These are phyloP conservation scores for Neurospora intermedia DNA, from an alignment of 495 filamentous ascomycete species.

Conservation along the genomic window DNA sequence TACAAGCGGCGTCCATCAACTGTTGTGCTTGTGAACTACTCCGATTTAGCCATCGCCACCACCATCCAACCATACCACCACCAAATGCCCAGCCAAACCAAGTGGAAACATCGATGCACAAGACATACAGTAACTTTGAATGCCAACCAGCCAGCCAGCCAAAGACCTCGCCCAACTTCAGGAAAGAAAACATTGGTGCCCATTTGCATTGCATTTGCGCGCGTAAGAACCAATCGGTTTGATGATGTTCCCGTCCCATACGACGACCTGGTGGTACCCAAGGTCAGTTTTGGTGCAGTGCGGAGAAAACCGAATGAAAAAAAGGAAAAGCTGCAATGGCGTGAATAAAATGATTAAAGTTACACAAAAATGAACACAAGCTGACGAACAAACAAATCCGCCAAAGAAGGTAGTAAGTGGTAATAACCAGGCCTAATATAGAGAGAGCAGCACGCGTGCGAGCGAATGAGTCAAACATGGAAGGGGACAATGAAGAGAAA, in stretches of 20 bases:
- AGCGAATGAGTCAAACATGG: background rate
- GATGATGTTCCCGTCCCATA: background rate
- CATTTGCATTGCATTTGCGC: background rate
- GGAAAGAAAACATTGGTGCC: background rate
- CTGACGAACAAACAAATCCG: background rate
- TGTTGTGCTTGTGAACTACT: too few relatives aligned
- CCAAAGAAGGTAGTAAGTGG: background rate
- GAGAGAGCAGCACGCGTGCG: background rate
- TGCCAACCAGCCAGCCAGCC: background rate
- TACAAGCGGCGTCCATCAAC: too few relatives aligned
- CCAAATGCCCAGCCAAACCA: background rate
- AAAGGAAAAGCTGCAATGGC: background rate
- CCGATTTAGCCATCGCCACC: background rate
- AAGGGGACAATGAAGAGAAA: background rate
- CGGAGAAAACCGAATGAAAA: background rate
- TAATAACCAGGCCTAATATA: background rate
- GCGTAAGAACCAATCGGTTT: background rate
- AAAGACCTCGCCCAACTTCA: background rate
- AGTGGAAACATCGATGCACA: background rate
- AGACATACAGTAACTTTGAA: background rate
- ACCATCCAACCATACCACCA: background rate
- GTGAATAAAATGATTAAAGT: background rate
- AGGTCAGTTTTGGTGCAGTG: background rate
- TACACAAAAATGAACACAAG: background rate
- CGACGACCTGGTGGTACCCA: background rate